Conservation (phyloP, 1,284 basidiomycete genomes). For the Caloboletus inedulis region DNA sequence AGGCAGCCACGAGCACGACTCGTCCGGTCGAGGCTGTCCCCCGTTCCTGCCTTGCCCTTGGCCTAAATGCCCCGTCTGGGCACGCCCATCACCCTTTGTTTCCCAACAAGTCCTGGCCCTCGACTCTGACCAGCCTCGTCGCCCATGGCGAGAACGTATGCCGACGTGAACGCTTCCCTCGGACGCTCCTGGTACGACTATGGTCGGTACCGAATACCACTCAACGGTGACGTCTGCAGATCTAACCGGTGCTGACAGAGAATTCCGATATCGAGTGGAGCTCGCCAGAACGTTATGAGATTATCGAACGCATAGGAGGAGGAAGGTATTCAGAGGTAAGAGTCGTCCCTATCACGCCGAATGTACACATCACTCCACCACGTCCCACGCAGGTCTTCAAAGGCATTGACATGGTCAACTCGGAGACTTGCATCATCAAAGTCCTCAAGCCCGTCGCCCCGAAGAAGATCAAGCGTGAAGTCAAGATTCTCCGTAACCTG, state of each 20-base stretch:
- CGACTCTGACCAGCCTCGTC: slow-evolving; percentile 14
- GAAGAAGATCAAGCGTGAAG: slow-evolving; percentile 92
- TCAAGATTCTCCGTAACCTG: slow-evolving; percentile 87
- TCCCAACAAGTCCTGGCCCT: slow-evolving; percentile 16
- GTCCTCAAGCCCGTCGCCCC: slow-evolving; percentile 89
- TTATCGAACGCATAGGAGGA: slow-evolving; percentile 74
- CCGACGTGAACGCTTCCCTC: slow-evolving; percentile 45
- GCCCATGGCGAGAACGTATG: slow-evolving; percentile 49
- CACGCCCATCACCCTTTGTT: slow-evolving; percentile 19
- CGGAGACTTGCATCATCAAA: slow-evolving; percentile 83
- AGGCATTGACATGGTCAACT: slow-evolving; percentile 77
- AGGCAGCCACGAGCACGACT: slow-evolving; percentile 10
- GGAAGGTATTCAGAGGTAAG: slow-evolving; percentile 76
- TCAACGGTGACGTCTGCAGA: background rate
- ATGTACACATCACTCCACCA: background rate
- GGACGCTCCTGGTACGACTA: slow-evolving; percentile 53
- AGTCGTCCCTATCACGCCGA: background rate
- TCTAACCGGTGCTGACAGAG: slow-evolving; percentile 42
- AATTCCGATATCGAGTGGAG: slow-evolving; percentile 74
- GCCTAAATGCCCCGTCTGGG: slow-evolving; percentile 28
- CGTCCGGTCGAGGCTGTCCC: slow-evolving; percentile 24
- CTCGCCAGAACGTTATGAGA: slow-evolving; percentile 76
- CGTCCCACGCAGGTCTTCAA: slow-evolving; percentile 66
- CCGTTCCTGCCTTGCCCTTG: slow-evolving; percentile 13
- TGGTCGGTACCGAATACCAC: slow-evolving; percentile 33